Evolutionary conservation across 2,329 filamentous ascomycete species (phyloP), one percentile per base, ranked within the genome.

Genomic region (Nectriaceae sp.): DNA sequence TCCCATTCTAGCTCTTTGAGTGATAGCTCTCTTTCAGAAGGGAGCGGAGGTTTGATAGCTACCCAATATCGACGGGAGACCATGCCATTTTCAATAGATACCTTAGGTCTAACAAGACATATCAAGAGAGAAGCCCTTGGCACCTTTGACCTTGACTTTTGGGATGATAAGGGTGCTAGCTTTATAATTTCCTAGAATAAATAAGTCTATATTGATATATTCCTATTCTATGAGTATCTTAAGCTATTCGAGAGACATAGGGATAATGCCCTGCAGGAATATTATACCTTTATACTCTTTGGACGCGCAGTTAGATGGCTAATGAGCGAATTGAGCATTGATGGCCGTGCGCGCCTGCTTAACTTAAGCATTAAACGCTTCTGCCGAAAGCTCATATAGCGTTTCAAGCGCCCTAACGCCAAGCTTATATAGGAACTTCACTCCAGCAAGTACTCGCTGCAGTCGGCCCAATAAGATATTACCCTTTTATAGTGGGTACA

Each of bases 181-280:
- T 16, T 42, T 5, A 19, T 42, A 26, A 8, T 42, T 6, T 11
- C 6, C 22, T 16, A 31, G 13, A 21, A 21, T 26, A 42, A 31
- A 16, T 19, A 42, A 16, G 33, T 42, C 11, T 42, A 42, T 18
- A 42, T 19, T 19, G 40, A 42, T 19, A 26, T 42, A 16, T 42
- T 26, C 19, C 40, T 42, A n/a, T 42, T 42, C 16, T 42, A 26
- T 5, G 41, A 36, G 24, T n/a, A n/a, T n/a, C n/a, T n/a, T n/a
- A n/a, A n/a, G n/a, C n/a, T n/a, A n/a, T n/a, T n/a, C n/a, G n/a
- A n/a, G n/a, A n/a, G n/a, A n/a, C n/a, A n/a, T n/a, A n/a, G n/a
- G n/a, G n/a, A n/a, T n/a, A n/a, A n/a, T n/a, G n/a, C n/a, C n/a
- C n/a, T n/a, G n/a, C n/a, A n/a, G n/a, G n/a, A n/a, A n/a, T n/a